Percentiles rank a stretch among this genome's conserved stretches.
phyloP scores from a whole-genome alignment of 108 stramenopile species.

The Fragilaria crotonensis region DNA sequence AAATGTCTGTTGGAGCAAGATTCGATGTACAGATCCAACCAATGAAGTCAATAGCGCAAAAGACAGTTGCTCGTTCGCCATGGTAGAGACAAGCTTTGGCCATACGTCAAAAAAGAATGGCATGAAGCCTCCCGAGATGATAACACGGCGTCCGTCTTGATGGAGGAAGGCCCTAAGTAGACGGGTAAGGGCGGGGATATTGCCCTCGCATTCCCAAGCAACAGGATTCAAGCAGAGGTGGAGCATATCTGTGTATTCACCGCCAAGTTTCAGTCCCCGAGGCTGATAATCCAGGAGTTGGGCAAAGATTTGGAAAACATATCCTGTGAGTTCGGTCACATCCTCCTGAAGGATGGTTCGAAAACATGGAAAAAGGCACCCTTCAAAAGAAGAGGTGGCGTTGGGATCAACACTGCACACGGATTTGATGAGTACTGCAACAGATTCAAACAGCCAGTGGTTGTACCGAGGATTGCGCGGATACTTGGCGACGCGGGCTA shows the following conservation, averaged over 20 bases:
- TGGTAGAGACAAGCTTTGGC: slow-evolving; percentile 84
- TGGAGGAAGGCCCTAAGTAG: slow-evolving; percentile 82
- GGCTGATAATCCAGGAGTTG: slow-evolving; percentile 87
- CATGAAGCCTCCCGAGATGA: slow-evolving; percentile 29
- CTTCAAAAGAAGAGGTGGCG: slow-evolving; percentile 67
- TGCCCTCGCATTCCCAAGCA: slow-evolving; percentile 90
- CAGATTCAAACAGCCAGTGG: slow-evolving; percentile 95
- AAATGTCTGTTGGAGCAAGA: slow-evolving; percentile 39
- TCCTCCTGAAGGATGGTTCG: slow-evolving; percentile 89
- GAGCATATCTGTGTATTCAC: slow-evolving; percentile 78
- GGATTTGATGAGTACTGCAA: slow-evolving; percentile 84
- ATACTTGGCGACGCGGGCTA: slow-evolving; percentile 87
- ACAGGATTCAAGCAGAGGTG: slow-evolving; percentile 75
- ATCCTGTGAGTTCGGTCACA: slow-evolving; percentile 91
- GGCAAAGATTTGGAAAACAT: slow-evolving; percentile 97
- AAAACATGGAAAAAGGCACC: slow-evolving; percentile 87
- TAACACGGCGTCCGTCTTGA: slow-evolving; percentile 59
- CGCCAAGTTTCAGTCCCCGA: slow-evolving; percentile 52
- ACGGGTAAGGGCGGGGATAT: slow-evolving; percentile 92
- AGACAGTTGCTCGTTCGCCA: slow-evolving; percentile 58
- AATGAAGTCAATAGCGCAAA: slow-evolving; percentile 72
- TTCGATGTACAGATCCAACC: slow-evolving; percentile 46
- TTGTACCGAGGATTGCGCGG: slow-evolving; percentile 96
- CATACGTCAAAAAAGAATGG: slow-evolving; percentile 65
- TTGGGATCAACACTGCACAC: slow-evolving; percentile 71